Evolutionary conservation across 1,139 yeast genomes (phyloP).

Genomic region (Saccharomyces pastorianus): DNA sequence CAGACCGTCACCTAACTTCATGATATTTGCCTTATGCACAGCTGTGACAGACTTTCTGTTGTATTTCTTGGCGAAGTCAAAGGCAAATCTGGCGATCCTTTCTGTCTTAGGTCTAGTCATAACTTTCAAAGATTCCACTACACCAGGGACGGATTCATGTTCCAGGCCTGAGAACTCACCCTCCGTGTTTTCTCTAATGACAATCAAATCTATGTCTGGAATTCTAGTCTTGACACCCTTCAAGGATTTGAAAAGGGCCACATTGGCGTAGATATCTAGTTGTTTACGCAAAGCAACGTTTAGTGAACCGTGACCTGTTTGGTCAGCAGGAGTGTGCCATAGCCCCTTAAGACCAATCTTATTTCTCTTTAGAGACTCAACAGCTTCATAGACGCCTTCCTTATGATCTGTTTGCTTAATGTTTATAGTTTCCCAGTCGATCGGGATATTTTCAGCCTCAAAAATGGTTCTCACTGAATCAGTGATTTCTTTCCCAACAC

Average conservation of each 20-base stretch:
- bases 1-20: slow-evolving; percentile 97
- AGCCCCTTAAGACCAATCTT: slow-evolving; percentile 96
- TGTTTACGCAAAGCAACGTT: slow-evolving; percentile 96
- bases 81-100: slow-evolving; percentile 95
- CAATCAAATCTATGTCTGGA: slow-evolving; percentile 81
- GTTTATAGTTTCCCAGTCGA: slow-evolving; percentile 88
- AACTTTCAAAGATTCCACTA: slow-evolving; percentile 91
- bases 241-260: slow-evolving; percentile 85
- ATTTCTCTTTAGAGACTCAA: slow-evolving; percentile 87
- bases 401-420: slow-evolving; percentile 67
- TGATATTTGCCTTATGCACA: slow-evolving; percentile 97
- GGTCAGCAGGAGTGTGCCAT: slow-evolving; percentile 79
- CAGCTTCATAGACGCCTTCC: slow-evolving; percentile 76
- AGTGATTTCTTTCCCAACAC: slow-evolving; percentile 94
- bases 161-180: slow-evolving; percentile 98
- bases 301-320: slow-evolving; percentile 68
- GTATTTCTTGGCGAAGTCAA: slow-evolving; percentile 89
- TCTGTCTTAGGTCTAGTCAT: slow-evolving; percentile 92
- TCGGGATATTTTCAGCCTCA: slow-evolving; percentile 72
- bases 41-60: slow-evolving; percentile 90
- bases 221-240: slow-evolving; percentile 91
- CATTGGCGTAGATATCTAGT: slow-evolving; percentile 88
- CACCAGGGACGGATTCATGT: slow-evolving; percentile 96
- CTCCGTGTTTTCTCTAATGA: slow-evolving; percentile 95
- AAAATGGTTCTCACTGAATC: slow-evolving; percentile 88